These are phyloP conservation scores for Tolypocladium guangdongense DNA, from an alignment of 2,329 filamentous ascomycete genomes.

Conservation along the genomic window DNA sequence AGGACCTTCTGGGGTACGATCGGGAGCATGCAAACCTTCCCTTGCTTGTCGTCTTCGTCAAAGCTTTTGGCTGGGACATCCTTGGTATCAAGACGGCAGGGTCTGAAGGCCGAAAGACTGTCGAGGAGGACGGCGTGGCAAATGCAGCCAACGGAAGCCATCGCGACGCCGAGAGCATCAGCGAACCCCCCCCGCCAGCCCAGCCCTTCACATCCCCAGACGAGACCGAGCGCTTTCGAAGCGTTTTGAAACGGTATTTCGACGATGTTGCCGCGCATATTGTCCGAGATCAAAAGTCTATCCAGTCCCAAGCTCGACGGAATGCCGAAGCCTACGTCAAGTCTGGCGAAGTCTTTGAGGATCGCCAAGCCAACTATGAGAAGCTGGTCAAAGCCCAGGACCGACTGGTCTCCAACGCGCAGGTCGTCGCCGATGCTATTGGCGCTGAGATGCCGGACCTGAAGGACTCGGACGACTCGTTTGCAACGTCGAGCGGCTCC, in stretches of 20 bases:
- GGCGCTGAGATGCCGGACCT: constrained; percentile 90
- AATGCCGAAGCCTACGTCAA: constrained; percentile 98
- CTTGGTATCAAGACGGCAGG: constrained; percentile 64
- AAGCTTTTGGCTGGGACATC: constrained; percentile 92
- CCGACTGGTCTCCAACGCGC: constrained; percentile 79
- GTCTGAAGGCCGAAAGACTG: constrained; percentile 70
- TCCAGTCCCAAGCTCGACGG: constrained; percentile 76
- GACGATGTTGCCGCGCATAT: constrained; percentile 87
- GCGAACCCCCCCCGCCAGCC: constrained; percentile 41
- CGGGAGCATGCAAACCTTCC: constrained; percentile 86
- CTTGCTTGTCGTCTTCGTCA: constrained; percentile 88
- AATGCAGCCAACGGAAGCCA: constrained; percentile 26
- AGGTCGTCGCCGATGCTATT: constrained; percentile 79
- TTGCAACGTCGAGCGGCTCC: constrained; percentile 55
- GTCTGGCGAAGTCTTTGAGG: constrained; percentile 95
- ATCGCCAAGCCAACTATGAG: constrained; percentile 91
- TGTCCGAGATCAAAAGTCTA: constrained; percentile 80
- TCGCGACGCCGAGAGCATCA: constrained; percentile 40
- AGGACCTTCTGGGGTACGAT: constrained; percentile 89
- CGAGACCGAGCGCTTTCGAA: constrained; percentile 75
- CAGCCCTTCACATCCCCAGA: constrained; percentile 65
- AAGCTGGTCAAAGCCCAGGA: constrained; percentile 89
- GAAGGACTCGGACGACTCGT: constrained; percentile 66
- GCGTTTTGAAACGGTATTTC: constrained; percentile 77
- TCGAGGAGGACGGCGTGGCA: constrained; percentile 69